Evolutionary conservation across 2,329 filamentous ascomycete genomes (phyloP).

Genomic region (Alternaria tenuissima): DNA sequence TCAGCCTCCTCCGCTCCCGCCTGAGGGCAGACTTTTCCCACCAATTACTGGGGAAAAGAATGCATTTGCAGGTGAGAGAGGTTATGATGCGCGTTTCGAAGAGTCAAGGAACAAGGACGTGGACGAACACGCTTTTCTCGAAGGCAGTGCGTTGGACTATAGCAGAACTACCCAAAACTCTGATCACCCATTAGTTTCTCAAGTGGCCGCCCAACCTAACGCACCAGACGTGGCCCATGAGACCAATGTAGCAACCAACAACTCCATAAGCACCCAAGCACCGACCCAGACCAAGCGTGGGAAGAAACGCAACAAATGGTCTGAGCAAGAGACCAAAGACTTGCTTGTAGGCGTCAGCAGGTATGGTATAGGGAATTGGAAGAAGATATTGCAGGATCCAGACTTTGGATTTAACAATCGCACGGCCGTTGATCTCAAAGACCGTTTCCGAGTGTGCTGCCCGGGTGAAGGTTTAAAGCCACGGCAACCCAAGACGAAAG

Average conservation of each 20-base stretch:
- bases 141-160: conserved; percentile 1
- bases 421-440: conserved; percentile 70
- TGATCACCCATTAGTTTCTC: not conserved
- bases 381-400: conserved; percentile 65
- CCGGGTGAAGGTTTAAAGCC: conserved; percentile 49
- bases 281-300: conserved; percentile 48
- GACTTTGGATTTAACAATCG: conserved; percentile 66
- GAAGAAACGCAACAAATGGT: conserved; percentile 68
- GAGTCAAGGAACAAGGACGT: conserved; percentile 20
- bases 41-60: conserved; percentile 64
- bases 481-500: conserved; percentile 52
- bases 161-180: conserved; percentile 1
- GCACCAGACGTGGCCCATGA: not conserved
- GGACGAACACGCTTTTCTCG: conserved; percentile 14
- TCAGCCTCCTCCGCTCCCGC: conserved; percentile 64
- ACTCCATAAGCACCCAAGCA: conserved; percentile 5
- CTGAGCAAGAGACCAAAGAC: conserved; percentile 67
- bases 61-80: conserved; percentile 25
- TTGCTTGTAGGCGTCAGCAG: conserved; percentile 66
- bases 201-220: not conserved
- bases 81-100: conserved; percentile 20
- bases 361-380: conserved; percentile 72
- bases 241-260: not conserved
- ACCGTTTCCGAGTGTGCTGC: conserved; percentile 66
- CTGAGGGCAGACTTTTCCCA: conserved; percentile 66